Percentiles rank a stretch among this genome's conserved stretches.
Conservation (phyloP, 805 yeast species). For the Candida loeiensis region DNA sequence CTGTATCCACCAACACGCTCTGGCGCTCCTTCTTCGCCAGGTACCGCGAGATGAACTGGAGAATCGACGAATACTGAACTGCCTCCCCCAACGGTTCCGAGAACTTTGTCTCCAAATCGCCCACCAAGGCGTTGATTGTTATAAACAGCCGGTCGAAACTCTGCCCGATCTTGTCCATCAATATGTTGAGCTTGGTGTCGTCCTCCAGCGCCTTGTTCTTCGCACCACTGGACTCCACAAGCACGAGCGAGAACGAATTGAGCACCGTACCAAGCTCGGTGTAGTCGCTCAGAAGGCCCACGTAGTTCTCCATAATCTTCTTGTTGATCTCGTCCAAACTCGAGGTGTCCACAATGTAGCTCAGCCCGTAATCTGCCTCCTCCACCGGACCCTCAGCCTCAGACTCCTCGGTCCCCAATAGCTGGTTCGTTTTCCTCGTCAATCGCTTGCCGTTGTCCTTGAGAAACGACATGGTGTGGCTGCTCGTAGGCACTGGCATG, state of each 20-base stretch:
- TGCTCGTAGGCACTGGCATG: conserved; percentile 32
- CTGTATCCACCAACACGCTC: conserved; percentile 28
- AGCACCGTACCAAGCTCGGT: conserved; percentile 68
- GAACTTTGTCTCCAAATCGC: conserved; percentile 54
- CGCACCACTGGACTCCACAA: conserved; percentile 27
- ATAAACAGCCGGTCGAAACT: conserved; percentile 69
- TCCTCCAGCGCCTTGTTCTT: conserved; percentile 18
- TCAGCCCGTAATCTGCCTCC: conserved; percentile 3
- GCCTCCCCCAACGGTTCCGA: conserved; percentile 68
- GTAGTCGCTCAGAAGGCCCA: conserved; percentile 59
- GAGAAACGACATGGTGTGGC: conserved; percentile 30
- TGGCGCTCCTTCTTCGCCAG: conserved; percentile 42
- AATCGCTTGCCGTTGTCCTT: conserved; percentile 27
- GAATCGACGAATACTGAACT: conserved; percentile 60
- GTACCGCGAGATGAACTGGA: conserved; percentile 57
- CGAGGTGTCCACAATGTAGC: conserved; percentile 25
- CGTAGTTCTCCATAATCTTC: conserved; percentile 49
- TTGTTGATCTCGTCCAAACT: conserved; percentile 58
- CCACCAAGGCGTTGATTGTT: conserved; percentile 49
- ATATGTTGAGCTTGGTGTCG: conserved; percentile 28
- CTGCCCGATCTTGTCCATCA: conserved; percentile 78
- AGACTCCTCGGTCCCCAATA: conserved; percentile 11
- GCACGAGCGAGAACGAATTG: conserved; percentile 52
- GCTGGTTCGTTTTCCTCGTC: conserved; percentile 21
- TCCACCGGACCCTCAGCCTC: neutral